These are phyloP conservation scores for Fusarium nematophilum DNA, from an alignment of 2,329 filamentous ascomycete species.

Conservation along the genomic window DNA sequence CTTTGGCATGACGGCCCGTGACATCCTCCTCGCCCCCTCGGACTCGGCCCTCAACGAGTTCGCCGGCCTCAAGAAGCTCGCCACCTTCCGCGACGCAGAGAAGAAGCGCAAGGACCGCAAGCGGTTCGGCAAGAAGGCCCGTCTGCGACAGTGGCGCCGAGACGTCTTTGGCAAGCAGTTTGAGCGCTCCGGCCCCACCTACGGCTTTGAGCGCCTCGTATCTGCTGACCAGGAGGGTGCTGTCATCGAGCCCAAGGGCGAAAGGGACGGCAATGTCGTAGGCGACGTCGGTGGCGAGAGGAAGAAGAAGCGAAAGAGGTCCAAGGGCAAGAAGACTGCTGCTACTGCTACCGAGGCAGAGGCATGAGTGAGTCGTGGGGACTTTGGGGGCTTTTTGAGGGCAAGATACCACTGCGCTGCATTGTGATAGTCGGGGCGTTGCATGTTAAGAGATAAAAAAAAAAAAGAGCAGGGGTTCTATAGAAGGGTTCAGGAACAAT, in stretches of 20 bases:
- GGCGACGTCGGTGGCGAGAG: constrained; percentile 42
- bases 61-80: constrained; percentile 94
- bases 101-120: constrained; percentile 93
- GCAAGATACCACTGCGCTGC: constrained; percentile 35
- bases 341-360: constrained; percentile 43
- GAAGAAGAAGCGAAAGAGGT: constrained; percentile 66
- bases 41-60: constrained; percentile 90
- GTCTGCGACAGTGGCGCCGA: constrained; percentile 85
- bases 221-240: constrained; percentile 44
- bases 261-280: constrained; percentile 43
- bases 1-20: constrained; percentile 88
- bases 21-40: constrained; percentile 89
- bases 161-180: constrained; percentile 71
- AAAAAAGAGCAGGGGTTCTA: constrained; percentile 21
- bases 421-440: constrained; percentile 39
- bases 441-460: too few relatives aligned
- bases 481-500: constrained; percentile 23
- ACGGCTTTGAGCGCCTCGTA: constrained; percentile 61
- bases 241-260: constrained; percentile 42
- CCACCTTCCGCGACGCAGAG: constrained; percentile 85
- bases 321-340: constrained; percentile 54
- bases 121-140: constrained; percentile 89
- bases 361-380: constrained; percentile 18
- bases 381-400: constrained; percentile 14
- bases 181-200: constrained; percentile 67